phyloP scores from a whole-genome alignment of 805 yeast species.

The Monosporozyma aerobia region DNA sequence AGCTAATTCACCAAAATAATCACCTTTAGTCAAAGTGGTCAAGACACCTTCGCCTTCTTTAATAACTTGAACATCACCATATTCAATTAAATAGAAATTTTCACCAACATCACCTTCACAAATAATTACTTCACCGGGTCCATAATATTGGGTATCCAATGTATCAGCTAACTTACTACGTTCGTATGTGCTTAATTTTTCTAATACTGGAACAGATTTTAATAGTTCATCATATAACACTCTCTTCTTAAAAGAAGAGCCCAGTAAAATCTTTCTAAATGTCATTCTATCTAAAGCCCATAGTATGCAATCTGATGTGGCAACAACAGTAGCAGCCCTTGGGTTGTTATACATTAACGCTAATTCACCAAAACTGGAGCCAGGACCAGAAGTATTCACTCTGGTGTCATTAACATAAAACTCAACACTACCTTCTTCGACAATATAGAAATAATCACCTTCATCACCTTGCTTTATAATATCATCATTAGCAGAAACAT shows the following conservation, averaged over 20 bases:
- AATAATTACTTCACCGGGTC: conserved; percentile 65
- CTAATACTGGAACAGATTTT: conserved; percentile 73
- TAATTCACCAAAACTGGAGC: conserved; percentile 90
- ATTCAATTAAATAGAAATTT: conserved; percentile 63
- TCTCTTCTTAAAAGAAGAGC: conserved; percentile 85
- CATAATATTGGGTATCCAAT: conserved; percentile 63
- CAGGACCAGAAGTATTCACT: conserved; percentile 71
- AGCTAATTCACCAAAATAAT: conserved; percentile 95
- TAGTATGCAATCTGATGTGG: conserved; percentile 58
- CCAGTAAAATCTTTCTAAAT: conserved; percentile 73
- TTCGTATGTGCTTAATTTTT: conserved; percentile 68
- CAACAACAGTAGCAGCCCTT: conserved; percentile 88
- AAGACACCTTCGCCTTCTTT: conserved; percentile 53
- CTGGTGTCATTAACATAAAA: conserved; percentile 56
- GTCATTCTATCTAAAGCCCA: conserved; percentile 94
- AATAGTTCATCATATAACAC: conserved; percentile 82
- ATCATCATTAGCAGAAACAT: conserved; percentile 47
- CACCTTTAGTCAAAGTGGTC: conserved; percentile 61
- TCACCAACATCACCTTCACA: conserved; percentile 82
- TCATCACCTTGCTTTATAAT: conserved; percentile 26
- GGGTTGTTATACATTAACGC: conserved; percentile 97
- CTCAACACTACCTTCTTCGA: conserved; percentile 59
- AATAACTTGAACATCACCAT: conserved; percentile 72
- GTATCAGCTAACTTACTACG: conserved; percentile 93
- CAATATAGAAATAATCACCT: conserved; percentile 14